phyloP scores from a whole-genome alignment of 768 basidiomycete genomes.

The Auricularia heimuer region DNA sequence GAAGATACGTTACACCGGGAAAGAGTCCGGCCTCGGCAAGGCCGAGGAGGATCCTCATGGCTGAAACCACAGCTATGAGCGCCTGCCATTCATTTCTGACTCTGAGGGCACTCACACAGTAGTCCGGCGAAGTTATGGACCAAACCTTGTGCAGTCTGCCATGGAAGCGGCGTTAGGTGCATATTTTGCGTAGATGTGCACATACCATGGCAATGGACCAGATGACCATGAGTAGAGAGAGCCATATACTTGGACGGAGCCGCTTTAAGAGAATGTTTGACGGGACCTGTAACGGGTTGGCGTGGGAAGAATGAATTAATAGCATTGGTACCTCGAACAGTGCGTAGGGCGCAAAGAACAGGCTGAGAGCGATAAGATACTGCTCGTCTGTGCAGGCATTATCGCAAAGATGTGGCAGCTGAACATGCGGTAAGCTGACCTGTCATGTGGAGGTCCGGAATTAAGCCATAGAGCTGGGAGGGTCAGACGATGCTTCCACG shows the following conservation, averaged over 20 bases:
- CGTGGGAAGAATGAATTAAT: constrained; percentile 18
- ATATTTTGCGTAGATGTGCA: background rate
- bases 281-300: constrained; percentile 36
- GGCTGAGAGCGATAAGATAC: constrained; percentile 56
- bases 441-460: constrained; percentile 34
- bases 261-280: constrained; percentile 53
- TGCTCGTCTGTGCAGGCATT: constrained; percentile 47
- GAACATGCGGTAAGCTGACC: background rate
- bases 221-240: constrained; percentile 32
- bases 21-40: constrained; percentile 44
- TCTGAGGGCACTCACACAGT: constrained; percentile 37
- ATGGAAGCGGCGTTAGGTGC: background rate
- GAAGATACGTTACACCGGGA: constrained; percentile 49
- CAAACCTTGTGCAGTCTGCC: constrained; percentile 44
- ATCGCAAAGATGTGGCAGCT: background rate
- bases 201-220: constrained; percentile 48
- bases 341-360: constrained; percentile 62
- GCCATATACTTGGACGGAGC: constrained; percentile 59
- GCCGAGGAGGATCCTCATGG: constrained; percentile 41
- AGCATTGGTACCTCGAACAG: constrained; percentile 6
- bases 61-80: constrained; percentile 23
- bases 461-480: constrained; percentile 47
- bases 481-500: background rate
- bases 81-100: constrained; percentile 22
- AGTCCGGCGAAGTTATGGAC: constrained; percentile 59